Evolutionary conservation across 768 basidiomycete genomes (phyloP).

Genomic region (Collybia mongolica): DNA sequence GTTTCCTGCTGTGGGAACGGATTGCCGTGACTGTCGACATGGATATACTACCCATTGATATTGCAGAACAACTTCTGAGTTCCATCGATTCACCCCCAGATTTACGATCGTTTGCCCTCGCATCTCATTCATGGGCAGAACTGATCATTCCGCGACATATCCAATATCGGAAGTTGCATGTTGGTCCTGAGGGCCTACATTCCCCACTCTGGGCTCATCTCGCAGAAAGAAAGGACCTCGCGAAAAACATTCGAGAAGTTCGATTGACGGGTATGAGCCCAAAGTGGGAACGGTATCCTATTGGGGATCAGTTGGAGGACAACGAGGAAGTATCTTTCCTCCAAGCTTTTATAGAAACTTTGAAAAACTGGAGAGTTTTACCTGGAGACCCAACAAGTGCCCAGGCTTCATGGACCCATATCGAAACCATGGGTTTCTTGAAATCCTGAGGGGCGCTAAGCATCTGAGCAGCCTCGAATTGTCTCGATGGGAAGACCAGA

Average conservation of each 20-base stretch:
- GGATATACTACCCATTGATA: no score
- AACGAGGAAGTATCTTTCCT: background rate
- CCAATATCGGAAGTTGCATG: background rate
- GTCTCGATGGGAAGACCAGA: no score
- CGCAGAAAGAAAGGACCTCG: background rate
- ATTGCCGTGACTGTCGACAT: no score
- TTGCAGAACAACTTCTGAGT: no score
- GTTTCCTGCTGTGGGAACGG: no score
- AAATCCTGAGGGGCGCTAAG: no score
- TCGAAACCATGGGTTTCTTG: no score
- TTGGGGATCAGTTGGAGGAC: background rate
- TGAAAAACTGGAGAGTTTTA: background rate
- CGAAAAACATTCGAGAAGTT: conserved; percentile 1
- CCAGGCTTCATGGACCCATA: no score
- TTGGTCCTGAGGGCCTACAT: background rate
- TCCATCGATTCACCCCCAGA: background rate
- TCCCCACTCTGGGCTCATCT: background rate
- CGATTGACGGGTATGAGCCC: background rate
- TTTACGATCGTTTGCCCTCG: background rate
- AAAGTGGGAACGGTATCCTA: background rate
- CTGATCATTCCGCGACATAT: background rate
- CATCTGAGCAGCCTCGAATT: no score
- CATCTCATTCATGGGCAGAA: background rate
- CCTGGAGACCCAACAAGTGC: background rate
- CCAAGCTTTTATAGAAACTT: background rate